These are phyloP conservation scores for Ilex asprella DNA, from an alignment of 257 asterid genomes.

Conservation along the genomic window DNA sequence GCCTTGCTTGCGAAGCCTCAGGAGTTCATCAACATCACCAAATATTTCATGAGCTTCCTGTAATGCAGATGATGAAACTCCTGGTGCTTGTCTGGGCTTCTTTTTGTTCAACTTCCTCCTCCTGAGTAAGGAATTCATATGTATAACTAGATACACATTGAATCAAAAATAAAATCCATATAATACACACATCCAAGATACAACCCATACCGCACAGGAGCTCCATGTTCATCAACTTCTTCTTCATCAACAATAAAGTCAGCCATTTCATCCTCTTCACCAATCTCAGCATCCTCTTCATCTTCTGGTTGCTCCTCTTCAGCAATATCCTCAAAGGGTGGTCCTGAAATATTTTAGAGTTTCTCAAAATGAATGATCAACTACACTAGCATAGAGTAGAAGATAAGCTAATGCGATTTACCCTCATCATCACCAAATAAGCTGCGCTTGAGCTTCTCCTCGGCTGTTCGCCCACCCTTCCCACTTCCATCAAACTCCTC, in stretches of 20 bases:
- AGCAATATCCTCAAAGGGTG: conserved; percentile 1
- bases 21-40: conserved; percentile 5
- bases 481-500: conserved; percentile 6
- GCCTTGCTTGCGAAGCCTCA: conserved; percentile 2
- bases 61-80: conserved; percentile 1
- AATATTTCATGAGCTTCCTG: conserved; percentile 3
- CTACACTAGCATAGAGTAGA: not conserved
- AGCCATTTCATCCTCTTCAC: conserved; percentile 6
- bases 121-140: not conserved
- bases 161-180: not conserved
- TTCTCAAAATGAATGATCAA: not conserved
- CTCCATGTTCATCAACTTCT: conserved; percentile 6
- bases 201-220: not conserved
- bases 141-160: not conserved
- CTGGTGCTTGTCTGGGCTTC: conserved; percentile 3
- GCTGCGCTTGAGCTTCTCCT: conserved; percentile 6
- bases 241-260: conserved; percentile 6
- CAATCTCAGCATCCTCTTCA: not conserved
- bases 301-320: conserved; percentile 4
- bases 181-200: not conserved
- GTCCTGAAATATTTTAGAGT: not conserved
- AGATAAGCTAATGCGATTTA: not conserved
- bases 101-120: conserved; percentile 1
- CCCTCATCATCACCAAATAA: not conserved
- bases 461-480: not conserved